Evolutionary conservation across 2,329 filamentous ascomycete genomes (phyloP).

Genomic region (Colletotrichum euphorbiae): DNA sequence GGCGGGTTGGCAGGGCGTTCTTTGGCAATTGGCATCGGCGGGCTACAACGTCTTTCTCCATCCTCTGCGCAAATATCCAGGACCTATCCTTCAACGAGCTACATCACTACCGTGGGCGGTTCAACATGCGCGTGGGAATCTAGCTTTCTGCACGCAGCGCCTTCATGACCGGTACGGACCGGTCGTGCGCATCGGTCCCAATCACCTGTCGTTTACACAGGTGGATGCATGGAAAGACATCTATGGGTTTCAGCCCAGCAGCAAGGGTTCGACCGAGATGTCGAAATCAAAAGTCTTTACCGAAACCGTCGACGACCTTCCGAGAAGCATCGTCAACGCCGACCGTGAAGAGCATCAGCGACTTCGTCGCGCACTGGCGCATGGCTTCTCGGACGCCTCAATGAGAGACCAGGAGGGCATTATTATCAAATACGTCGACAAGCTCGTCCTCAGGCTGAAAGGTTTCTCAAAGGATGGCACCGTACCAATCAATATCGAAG

Average conservation of each 20-base stretch:
- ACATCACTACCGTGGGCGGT: conserved; percentile 18
- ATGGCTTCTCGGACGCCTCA: conserved; percentile 47
- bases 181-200: conserved; percentile 55
- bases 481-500: background rate
- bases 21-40: conserved; percentile 1
- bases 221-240: conserved; percentile 54
- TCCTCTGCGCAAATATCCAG: conserved; percentile 48
- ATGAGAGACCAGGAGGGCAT: conserved; percentile 48
- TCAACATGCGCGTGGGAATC: conserved; percentile 16
- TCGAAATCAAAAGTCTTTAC: conserved; percentile 15
- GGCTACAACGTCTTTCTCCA: conserved; percentile 51
- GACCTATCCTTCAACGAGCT: conserved; percentile 41
- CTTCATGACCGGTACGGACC: conserved; percentile 45
- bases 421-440: conserved; percentile 45
- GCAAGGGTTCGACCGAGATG: conserved; percentile 12
- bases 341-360: conserved; percentile 41
- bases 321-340: conserved; percentile 24
- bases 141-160: conserved; percentile 18
- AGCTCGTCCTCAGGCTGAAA: conserved; percentile 31
- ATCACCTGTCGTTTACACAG: conserved; percentile 53
- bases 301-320: background rate
- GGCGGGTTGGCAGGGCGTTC: conserved; percentile 10
- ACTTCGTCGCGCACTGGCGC: conserved; percentile 43
- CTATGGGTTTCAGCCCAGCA: conserved; percentile 45
- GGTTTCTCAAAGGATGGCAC: background rate